Evolutionary conservation across 164 flowering plant genomes (phyloP).

Genomic region (Brasenia schreberi): DNA sequence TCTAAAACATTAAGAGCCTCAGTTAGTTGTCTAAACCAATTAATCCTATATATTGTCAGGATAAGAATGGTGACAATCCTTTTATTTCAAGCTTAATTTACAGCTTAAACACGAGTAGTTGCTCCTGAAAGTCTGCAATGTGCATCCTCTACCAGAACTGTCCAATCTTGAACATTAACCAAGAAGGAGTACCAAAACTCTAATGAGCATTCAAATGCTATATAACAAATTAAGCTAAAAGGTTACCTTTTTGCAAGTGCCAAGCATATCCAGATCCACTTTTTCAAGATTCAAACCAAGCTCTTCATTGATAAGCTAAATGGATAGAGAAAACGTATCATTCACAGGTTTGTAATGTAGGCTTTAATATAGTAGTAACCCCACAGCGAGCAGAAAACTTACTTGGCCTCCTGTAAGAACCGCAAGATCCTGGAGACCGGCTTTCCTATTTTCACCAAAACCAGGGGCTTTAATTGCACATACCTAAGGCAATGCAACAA

Average conservation of each 20-base stretch:
- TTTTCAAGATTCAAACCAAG: slow-evolving; percentile 83
- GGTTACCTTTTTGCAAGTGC: slow-evolving; percentile 71
- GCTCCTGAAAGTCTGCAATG: too few species aligned
- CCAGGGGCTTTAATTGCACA: slow-evolving; percentile 97
- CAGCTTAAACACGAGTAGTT: too few species aligned
- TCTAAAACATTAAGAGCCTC: slow-evolving; percentile 18
- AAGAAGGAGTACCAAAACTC: background rate
- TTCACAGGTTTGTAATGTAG: background rate
- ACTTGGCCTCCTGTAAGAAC: slow-evolving; percentile 70
- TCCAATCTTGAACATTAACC: background rate
- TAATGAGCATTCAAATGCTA: background rate
- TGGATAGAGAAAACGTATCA: background rate
- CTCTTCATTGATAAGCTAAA: slow-evolving; percentile 70
- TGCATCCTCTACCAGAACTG: background rate
- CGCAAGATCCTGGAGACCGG: slow-evolving; percentile 73
- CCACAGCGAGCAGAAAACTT: slow-evolving; percentile 3
- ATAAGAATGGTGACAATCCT: background rate
- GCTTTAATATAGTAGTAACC: background rate
- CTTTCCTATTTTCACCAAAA: slow-evolving; percentile 92
- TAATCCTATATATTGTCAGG: background rate
- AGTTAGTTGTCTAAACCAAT: background rate
- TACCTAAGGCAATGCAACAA: slow-evolving; percentile 28
- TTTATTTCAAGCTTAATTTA: background rate
- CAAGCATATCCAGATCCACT: slow-evolving; percentile 61
- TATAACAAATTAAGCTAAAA: too few species aligned